phyloP scores from a whole-genome alignment of 345 rosid genomes.

The Populus deltoides region DNA sequence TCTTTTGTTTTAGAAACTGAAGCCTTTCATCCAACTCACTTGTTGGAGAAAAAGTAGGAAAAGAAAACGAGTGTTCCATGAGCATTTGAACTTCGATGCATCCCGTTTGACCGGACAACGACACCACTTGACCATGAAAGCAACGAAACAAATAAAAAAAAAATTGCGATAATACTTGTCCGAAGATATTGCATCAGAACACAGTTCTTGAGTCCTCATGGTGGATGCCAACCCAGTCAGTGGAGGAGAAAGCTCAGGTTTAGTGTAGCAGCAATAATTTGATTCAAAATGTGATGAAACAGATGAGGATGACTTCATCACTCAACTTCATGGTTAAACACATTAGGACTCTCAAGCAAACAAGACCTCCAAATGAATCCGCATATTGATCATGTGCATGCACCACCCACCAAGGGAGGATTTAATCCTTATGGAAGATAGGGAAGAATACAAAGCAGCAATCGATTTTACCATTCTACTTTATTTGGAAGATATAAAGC shows the following conservation, averaged over 20 bases:
- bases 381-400: background rate
- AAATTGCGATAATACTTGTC: background rate
- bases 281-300: background rate
- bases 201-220: background rate
- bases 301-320: background rate
- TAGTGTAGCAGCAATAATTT: background rate
- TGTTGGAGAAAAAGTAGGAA: background rate
- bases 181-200: background rate
- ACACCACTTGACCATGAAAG: background rate
- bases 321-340: background rate
- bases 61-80: background rate
- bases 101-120: background rate
- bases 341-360: background rate
- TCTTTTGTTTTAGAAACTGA: background rate
- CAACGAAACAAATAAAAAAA: background rate
- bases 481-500: constrained; percentile 22
- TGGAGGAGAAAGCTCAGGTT: background rate
- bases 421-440: constrained; percentile 1
- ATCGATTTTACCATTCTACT: constrained; percentile 12
- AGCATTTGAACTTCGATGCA: background rate
- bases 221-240: background rate
- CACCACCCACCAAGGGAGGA: background rate
- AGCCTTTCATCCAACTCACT: background rate
- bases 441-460: constrained; percentile 23
- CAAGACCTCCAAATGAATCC: background rate